phyloP scores from a whole-genome alignment of 148 eudicot species.

The Chenopodium album region DNA sequence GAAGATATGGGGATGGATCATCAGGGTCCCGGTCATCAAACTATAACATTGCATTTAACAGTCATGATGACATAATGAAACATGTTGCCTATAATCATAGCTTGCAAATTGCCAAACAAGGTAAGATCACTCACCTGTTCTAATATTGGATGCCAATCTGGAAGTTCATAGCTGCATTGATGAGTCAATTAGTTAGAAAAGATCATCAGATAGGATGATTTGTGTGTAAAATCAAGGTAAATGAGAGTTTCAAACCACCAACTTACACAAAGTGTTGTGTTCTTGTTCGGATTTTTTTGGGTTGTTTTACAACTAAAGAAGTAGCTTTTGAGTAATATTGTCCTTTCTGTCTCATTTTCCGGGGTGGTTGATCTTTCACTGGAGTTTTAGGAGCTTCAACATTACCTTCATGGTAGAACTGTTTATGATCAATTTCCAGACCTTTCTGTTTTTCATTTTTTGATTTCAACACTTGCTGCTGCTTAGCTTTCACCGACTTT shows the following conservation, averaged over 20 bases:
- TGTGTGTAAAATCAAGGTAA: background rate
- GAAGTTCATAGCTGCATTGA: slow-evolving; percentile 58
- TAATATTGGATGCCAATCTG: slow-evolving; percentile 54
- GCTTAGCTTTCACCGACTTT: background rate
- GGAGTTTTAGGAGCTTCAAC: slow-evolving; percentile 27
- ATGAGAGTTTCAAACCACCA: background rate
- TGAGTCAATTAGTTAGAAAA: background rate
- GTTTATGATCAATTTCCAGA: background rate
- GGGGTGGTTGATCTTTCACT: slow-evolving; percentile 5
- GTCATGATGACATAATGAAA: background rate
- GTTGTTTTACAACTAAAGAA: slow-evolving; percentile 3
- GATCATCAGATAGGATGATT: background rate
- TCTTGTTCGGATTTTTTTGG: slow-evolving; percentile 1
- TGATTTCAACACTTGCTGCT: background rate
- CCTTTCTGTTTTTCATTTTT: background rate
- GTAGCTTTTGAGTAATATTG: background rate
- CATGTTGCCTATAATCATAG: background rate
- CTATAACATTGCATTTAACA: slow-evolving; percentile 20
- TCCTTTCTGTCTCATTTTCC: background rate
- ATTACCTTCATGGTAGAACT: background rate
- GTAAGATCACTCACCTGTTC: slow-evolving; percentile 34
- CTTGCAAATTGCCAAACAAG: background rate
- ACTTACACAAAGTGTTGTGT: slow-evolving; percentile 31
- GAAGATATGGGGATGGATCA: slow-evolving; percentile 30
- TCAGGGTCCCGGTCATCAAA: slow-evolving; percentile 28